phyloP scores from a whole-genome alignment of 352 stramenopile genomes.

The Phytophthora europaea region DNA sequence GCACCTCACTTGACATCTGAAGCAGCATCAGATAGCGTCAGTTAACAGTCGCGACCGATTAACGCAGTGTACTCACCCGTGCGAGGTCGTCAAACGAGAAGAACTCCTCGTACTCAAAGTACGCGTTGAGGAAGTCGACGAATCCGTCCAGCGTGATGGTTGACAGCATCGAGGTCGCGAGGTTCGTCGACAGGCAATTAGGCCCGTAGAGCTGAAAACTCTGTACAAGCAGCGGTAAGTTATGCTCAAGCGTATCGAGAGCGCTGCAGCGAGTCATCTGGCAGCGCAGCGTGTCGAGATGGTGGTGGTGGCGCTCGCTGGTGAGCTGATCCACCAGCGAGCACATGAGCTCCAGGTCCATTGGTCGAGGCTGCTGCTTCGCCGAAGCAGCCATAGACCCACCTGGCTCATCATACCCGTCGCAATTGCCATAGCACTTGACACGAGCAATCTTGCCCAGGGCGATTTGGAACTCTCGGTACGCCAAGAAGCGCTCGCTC shows the following conservation, averaged over 20 bases:
- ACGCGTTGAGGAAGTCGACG: conserved; percentile 81
- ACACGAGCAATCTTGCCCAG: conserved; percentile 52
- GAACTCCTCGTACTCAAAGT: conserved; percentile 83
- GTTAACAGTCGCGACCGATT: not conserved
- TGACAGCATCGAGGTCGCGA: conserved; percentile 11
- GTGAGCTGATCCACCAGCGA: conserved; percentile 50
- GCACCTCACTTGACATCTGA: conserved; percentile 22
- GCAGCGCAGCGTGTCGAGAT: conserved; percentile 55
- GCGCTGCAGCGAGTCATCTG: conserved; percentile 60
- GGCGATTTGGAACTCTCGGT: conserved; percentile 71
- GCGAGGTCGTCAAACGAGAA: conserved; percentile 62
- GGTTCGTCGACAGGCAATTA: conserved; percentile 26
- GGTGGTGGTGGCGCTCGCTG: not conserved
- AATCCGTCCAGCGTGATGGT: conserved; percentile 76
- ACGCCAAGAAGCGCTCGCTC: conserved; percentile 58
- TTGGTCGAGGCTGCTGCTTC: conserved; percentile 13
- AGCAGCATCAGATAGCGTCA: not conserved
- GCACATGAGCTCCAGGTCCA: conserved; percentile 40
- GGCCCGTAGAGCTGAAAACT: conserved; percentile 73
- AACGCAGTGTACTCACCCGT: conserved; percentile 28
- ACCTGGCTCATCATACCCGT: not conserved
- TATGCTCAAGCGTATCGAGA: conserved; percentile 59
- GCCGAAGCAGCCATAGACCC: not conserved
- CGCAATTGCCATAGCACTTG: conserved; percentile 31
- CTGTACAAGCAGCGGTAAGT: conserved; percentile 56